A percentile compares a stretch with the other conserved stretches of the same genome.
Evolutionary conservation across 495 filamentous ascomycete genomes (phyloP).

Genomic region (Aspergillus sclerotiicarbonarius): DNA sequence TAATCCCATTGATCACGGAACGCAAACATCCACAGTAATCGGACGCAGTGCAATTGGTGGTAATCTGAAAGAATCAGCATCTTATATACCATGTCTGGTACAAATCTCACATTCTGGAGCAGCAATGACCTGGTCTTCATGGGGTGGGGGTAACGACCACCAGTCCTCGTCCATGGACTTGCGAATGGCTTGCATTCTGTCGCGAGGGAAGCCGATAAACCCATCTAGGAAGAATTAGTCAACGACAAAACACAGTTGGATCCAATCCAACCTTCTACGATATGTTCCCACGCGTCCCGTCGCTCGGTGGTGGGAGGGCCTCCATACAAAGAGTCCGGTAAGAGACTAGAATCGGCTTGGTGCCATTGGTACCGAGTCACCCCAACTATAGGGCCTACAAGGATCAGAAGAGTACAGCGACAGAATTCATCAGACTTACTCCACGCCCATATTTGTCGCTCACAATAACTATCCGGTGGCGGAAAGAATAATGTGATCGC

Average conservation of each 20-base stretch:
- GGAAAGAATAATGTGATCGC: too few species aligned
- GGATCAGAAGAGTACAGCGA: too few species aligned
- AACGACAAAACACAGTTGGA: not conserved
- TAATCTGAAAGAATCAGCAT: not conserved
- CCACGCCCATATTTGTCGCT: too few species aligned
- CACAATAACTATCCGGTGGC: too few species aligned
- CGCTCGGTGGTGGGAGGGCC: not conserved
- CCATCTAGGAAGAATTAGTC: not conserved
- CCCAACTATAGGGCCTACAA: too few species aligned
- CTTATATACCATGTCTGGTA: too few species aligned
- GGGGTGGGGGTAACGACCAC: too few species aligned
- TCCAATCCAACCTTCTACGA: not conserved
- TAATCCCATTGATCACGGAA: not conserved
- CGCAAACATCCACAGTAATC: not conserved
- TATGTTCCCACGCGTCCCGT: not conserved
- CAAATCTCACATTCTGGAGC: not conserved
- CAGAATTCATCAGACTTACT: too few species aligned
- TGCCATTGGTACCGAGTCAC: not conserved
- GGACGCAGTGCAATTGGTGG: not conserved
- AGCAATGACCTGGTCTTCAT: not conserved
- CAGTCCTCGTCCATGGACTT: not conserved
- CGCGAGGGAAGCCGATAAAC: not conserved
- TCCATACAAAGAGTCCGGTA: not conserved
- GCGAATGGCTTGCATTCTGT: not conserved
- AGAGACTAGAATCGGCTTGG: not conserved